phyloP scores from a whole-genome alignment of 1,284 basidiomycete genomes.

The Ceratobasidium sp. region DNA sequence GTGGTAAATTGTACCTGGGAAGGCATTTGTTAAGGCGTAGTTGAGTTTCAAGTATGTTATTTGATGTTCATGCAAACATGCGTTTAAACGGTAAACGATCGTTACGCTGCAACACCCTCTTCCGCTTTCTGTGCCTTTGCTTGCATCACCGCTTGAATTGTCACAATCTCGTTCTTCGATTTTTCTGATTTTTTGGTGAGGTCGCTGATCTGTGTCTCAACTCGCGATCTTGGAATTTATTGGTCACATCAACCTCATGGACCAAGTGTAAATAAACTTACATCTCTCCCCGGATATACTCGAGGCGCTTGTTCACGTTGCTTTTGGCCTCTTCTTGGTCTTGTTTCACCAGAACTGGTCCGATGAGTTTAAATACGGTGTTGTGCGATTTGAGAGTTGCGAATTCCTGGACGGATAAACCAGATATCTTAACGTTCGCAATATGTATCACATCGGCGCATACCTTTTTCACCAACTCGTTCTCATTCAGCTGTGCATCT shows the following conservation, averaged over 20 bases:
- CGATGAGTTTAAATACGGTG: conserved; percentile 91
- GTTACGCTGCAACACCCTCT: conserved; percentile 33
- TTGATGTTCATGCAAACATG: no score
- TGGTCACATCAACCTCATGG: not conserved
- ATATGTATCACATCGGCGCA: conserved; percentile 41
- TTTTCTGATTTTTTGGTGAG: conserved; percentile 78
- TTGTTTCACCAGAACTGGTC: conserved; percentile 91
- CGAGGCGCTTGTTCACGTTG: conserved; percentile 92
- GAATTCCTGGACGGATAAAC: conserved; percentile 76
- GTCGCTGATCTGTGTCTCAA: conserved; percentile 84
- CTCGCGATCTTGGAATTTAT: conserved; percentile 71
- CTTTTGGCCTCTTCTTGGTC: conserved; percentile 88
- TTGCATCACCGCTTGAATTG: conserved; percentile 72
- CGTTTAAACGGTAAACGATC: not conserved
- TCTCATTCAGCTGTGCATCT: conserved; percentile 91
- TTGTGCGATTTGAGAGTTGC: conserved; percentile 80
- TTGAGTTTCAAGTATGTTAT: no score
- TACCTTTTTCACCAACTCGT: conserved; percentile 92
- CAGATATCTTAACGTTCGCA: not conserved
- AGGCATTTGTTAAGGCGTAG: no score
- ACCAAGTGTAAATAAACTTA: conserved; percentile 60
- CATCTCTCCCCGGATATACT: conserved; percentile 93
- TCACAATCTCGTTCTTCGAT: conserved; percentile 82
- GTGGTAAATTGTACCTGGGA: no score
- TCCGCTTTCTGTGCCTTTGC: conserved; percentile 55